These are phyloP conservation scores for Metarhizium humberi DNA, from an alignment of 2,329 filamentous ascomycete species.

Conservation along the genomic window DNA sequence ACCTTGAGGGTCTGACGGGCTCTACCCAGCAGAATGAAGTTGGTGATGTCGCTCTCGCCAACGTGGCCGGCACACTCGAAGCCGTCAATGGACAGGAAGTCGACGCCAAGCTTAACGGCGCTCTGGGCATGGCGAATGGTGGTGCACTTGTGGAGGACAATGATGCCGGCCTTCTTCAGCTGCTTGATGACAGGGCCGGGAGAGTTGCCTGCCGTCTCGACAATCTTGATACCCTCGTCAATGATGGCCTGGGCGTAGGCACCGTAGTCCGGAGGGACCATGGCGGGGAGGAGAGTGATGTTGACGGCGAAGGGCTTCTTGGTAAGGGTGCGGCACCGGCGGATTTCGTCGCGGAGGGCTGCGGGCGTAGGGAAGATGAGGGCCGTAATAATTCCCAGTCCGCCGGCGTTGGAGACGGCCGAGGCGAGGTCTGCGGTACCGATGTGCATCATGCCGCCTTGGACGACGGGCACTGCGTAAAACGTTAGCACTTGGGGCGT, in stretches of 20 bases:
- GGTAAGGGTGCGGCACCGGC: conserved; percentile 72
- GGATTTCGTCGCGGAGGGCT: conserved; percentile 89
- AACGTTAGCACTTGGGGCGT: neutral
- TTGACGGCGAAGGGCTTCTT: conserved; percentile 83
- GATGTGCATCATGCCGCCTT: conserved; percentile 83
- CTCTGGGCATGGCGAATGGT: conserved; percentile 88
- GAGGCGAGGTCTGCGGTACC: conserved; percentile 71
- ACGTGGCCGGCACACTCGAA: conserved; percentile 95
- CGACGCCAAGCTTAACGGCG: conserved; percentile 87
- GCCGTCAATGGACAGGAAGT: conserved; percentile 93
- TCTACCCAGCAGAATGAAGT: conserved; percentile 77
- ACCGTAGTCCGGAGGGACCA: conserved; percentile 84
- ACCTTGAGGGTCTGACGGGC: conserved; percentile 76
- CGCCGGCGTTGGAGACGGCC: conserved; percentile 73
- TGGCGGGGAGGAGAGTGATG: conserved; percentile 81
- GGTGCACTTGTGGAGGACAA: conserved; percentile 93
- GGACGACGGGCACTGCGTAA: conserved; percentile 62
- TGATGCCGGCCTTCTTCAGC: conserved; percentile 71
- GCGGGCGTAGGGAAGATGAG: conserved; percentile 90
- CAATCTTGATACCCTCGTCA: conserved; percentile 82
- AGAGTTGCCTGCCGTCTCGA: conserved; percentile 84
- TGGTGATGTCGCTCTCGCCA: conserved; percentile 79
- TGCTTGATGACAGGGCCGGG: conserved; percentile 85
- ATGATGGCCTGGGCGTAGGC: conserved; percentile 90
- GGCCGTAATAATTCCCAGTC: conserved; percentile 72